Conservation (phyloP, 306 rosid species). For the Prunus persica region DNA sequence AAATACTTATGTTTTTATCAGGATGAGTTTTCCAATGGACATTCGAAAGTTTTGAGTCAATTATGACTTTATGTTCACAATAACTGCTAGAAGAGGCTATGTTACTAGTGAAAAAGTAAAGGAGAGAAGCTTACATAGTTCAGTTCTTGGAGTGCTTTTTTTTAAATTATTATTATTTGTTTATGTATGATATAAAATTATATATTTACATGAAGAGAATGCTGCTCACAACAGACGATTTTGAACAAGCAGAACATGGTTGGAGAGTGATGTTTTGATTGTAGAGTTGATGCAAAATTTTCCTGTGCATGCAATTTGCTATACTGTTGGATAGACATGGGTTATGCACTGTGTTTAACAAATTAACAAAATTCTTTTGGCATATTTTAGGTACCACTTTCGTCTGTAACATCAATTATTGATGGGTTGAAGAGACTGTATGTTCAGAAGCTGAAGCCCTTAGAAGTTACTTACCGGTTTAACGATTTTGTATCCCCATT, state of each 20-base stretch:
- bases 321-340: background rate
- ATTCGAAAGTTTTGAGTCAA: background rate
- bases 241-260: background rate
- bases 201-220: background rate
- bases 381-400: constrained; percentile 55
- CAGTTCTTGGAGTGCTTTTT: background rate
- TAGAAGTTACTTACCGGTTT: constrained; percentile 73
- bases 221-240: too few species aligned
- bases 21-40: background rate
- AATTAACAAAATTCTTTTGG: background rate
- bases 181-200: background rate
- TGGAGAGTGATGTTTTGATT: background rate
- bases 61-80: background rate
- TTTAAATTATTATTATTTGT: too few species aligned
- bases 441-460: constrained; percentile 88
- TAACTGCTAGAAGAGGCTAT: background rate
- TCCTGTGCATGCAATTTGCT: background rate
- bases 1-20: background rate
- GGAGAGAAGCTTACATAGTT: background rate
- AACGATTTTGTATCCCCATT: constrained; percentile 84
- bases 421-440: constrained; percentile 90
- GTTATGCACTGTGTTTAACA: background rate
- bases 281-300: background rate
- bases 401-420: constrained; percentile 75
- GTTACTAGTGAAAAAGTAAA: background rate